These are phyloP conservation scores for Lentinula lateritia DNA, from an alignment of 768 basidiomycete species.

Conservation along the genomic window DNA sequence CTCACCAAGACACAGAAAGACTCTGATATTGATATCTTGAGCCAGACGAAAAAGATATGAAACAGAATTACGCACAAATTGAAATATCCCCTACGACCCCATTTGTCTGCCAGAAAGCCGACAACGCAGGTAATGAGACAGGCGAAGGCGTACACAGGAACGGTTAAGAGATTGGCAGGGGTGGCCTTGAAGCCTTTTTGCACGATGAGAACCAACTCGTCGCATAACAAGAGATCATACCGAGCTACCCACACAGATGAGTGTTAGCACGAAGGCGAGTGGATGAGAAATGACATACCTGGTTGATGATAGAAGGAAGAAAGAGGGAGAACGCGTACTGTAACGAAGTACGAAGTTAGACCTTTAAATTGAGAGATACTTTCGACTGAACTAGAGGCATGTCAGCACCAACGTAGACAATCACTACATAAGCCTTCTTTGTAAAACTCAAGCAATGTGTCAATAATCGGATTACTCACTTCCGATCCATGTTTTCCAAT, in stretches of 20 bases:
- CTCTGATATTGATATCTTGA: conserved; percentile 16
- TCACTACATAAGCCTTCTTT: conserved; percentile 29
- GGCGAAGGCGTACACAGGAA: conserved; percentile 71
- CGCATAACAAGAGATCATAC: conserved; percentile 19
- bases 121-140: conserved; percentile 61
- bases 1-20: conserved; percentile 30
- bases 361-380: background rate
- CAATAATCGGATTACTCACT: conserved; percentile 24
- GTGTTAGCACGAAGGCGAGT: background rate
- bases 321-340: conserved; percentile 72
- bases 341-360: background rate
- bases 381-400: conserved; percentile 39
- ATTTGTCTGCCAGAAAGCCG: conserved; percentile 58
- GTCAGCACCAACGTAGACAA: conserved; percentile 50
- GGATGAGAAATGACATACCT: conserved; percentile 32
- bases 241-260: conserved; percentile 26
- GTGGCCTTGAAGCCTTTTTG: conserved; percentile 58
- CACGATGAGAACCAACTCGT: background rate
- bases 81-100: conserved; percentile 53
- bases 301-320: conserved; percentile 71
- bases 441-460: background rate
- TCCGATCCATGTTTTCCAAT: conserved; percentile 70
- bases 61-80: conserved; percentile 45
- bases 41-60: background rate
- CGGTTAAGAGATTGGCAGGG: conserved; percentile 68